A percentile compares a stretch with the other conserved stretches of the same genome.
Conservation (phyloP, 2,329 filamentous ascomycete species). For the Penicillium sp. region DNA sequence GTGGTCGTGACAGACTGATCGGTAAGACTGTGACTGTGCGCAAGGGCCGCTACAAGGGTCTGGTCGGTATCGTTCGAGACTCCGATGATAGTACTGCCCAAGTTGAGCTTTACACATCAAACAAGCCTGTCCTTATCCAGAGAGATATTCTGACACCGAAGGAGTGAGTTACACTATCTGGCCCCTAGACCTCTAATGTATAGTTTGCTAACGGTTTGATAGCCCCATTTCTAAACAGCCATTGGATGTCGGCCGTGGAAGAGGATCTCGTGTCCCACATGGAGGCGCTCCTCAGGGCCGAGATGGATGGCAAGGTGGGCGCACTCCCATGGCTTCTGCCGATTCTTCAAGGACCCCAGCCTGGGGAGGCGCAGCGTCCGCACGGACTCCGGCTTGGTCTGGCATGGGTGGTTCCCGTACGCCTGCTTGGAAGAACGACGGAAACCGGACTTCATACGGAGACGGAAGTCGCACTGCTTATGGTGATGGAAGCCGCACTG, state of each 20-base stretch:
- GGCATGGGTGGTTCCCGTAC: conserved; percentile 49
- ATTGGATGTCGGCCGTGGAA: conserved; percentile 67
- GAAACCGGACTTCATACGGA: conserved; percentile 54
- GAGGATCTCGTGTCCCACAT: conserved; percentile 45
- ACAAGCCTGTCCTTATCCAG: conserved; percentile 81
- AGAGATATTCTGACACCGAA: conserved; percentile 83
- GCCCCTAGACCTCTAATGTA: conserved; percentile 1
- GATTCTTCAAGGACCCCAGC: conserved; percentile 72
- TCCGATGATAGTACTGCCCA: conserved; percentile 82
- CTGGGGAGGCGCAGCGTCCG: conserved; percentile 62
- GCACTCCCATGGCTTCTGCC: conserved; percentile 64
- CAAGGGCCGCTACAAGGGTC: conserved; percentile 85
- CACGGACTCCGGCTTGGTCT: conserved; percentile 52
- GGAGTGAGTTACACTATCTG: conserved; percentile 58
- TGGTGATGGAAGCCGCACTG: conserved; percentile 68
- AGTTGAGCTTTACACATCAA: conserved; percentile 91
- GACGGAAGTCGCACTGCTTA: conserved; percentile 72
- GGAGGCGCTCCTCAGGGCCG: not conserved
- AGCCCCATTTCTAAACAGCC: conserved; percentile 68
- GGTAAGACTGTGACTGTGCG: conserved; percentile 89
- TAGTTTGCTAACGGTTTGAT: conserved; percentile 16
- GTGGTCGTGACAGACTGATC: conserved; percentile 77
- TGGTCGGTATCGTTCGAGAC: conserved; percentile 94
- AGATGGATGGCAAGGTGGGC: conserved; percentile 60
- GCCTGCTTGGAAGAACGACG: conserved; percentile 59